Base-by-base conservation (phyloP, 495 filamentous ascomycete genomes). In the Aspergillus kassunensis region DNA sequence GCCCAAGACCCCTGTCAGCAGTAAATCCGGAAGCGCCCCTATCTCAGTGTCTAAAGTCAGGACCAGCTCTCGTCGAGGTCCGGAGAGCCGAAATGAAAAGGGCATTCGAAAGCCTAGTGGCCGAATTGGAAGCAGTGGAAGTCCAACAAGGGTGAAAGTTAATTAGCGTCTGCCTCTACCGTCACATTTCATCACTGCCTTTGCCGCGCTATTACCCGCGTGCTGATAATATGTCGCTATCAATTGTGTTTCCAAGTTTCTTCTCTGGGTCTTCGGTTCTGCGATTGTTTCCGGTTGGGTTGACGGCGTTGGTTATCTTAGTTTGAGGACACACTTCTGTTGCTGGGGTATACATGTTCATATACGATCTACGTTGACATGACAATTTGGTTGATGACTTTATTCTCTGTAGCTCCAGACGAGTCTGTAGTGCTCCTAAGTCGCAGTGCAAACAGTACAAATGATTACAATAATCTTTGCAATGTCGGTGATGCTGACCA, bases 81-180 rank as follows among this genome's bases (percentile, higher is more conserved):
- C 78, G 57, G 72, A 77, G 72, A 75, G 69, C 55, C 59, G 74
- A 49, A 74, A 71, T 36, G 76, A 79, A 61, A 76, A 75, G 21
- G 89, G 89, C 12, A 85, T 97, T 20, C 81, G 92, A 47, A 98
- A 98, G 74, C 86, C 87, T 6, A 96, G 91, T 65, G 90, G 90
- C n/a, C 81, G 92, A 8, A 79, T 96, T n/a, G 90, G 90, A 7
- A 95, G 91, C 62, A 72, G 86, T 13, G 83, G 85, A 23, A 67
- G 63, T 42, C 60, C 66, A 24, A 63, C 62, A 0, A 55, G 66
- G 41, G 64, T 69, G 49, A 69, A 66, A 18, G 29, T 18, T 16
- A 43, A 30, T 15, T 21, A n/a, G n/a, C n/a, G n/a, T n/a, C n/a
- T n/a, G n/a, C 51, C 56, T 55, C 43, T 60, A 30, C 34, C 45